phyloP scores from a whole-genome alignment of 164 flowering plant genomes.

The Tinospora cordifolia region DNA sequence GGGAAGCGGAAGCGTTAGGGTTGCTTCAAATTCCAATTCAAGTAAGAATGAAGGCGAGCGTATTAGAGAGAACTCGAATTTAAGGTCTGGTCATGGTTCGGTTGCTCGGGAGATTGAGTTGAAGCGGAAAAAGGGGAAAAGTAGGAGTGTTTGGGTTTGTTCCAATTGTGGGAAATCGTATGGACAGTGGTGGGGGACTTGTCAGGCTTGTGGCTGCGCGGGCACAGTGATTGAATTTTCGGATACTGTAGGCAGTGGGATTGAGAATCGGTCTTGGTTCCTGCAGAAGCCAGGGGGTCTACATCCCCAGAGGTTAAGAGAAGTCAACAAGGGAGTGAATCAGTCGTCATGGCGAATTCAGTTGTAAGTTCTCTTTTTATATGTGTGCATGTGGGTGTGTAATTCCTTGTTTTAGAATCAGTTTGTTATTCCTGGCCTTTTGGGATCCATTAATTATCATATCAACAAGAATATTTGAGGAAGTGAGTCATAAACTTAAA shows the following conservation, averaged over 20 bases:
- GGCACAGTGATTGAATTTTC: slow-evolving; percentile 49
- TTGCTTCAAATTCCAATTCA: background rate
- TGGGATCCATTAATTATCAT: background rate
- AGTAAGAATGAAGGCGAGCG: background rate
- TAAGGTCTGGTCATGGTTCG: slow-evolving; percentile 3
- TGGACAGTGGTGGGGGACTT: slow-evolving; percentile 93
- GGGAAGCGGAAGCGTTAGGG: background rate
- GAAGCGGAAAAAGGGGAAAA: slow-evolving; percentile 46
- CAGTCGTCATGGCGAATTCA: slow-evolving; percentile 58
- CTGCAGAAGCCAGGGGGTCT: slow-evolving; percentile 23
- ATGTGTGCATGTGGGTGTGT: background rate
- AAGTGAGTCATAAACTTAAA: too few species aligned
- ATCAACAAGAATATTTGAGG: too few species aligned
- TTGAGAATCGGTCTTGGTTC: slow-evolving; percentile 49
- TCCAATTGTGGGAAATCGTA: slow-evolving; percentile 52
- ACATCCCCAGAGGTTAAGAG: slow-evolving; percentile 50
- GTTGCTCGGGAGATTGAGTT: slow-evolving; percentile 14
- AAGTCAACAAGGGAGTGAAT: slow-evolving; percentile 51
- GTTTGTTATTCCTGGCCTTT: background rate
- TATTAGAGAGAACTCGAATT: background rate
- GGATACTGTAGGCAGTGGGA: slow-evolving; percentile 13
- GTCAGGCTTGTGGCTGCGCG: slow-evolving; percentile 33
- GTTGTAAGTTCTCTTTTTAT: slow-evolving; percentile 37
- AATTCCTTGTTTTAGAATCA: background rate
- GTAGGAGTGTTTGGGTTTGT: slow-evolving; percentile 50